Percentiles rank a stretch among this genome's conserved stretches.
Conservation (phyloP, 2,329 filamentous ascomycete genomes). For the Fusarium sp. region DNA sequence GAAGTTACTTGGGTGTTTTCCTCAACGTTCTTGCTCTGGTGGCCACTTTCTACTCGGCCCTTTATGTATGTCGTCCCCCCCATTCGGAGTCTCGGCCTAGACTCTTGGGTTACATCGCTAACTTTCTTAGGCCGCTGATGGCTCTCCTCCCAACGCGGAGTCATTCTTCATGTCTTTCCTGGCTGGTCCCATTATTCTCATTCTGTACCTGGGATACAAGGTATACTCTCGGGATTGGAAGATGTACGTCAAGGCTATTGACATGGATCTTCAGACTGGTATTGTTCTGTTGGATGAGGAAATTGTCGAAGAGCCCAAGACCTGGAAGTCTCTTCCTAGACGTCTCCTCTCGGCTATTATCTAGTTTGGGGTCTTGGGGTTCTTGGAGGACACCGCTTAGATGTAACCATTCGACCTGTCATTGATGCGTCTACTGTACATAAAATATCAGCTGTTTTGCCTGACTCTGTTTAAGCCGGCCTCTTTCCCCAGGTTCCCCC, state of each 20-base stretch:
- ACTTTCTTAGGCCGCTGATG: slow-evolving; percentile 48
- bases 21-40: slow-evolving; percentile 81
- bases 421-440: background rate
- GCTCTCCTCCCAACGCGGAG: slow-evolving; percentile 76
- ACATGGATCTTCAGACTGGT: slow-evolving; percentile 90
- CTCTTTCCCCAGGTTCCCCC: slow-evolving; percentile 28
- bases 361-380: background rate
- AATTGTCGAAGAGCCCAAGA: slow-evolving; percentile 72
- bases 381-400: background rate
- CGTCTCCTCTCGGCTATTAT: slow-evolving; percentile 18
- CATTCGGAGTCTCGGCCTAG: no score
- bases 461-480: background rate
- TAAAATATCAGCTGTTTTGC: background rate
- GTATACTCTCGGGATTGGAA: slow-evolving; percentile 72
- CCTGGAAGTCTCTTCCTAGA: slow-evolving; percentile 4
- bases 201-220: slow-evolving; percentile 81
- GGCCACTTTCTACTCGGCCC: slow-evolving; percentile 83
- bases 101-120: background rate
- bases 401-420: background rate
- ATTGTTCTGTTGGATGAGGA: slow-evolving; percentile 73
- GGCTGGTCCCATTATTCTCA: slow-evolving; percentile 73
- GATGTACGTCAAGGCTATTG: slow-evolving; percentile 69
- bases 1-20: slow-evolving; percentile 81
- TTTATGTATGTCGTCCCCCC: slow-evolving; percentile 19
- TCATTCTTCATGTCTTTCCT: slow-evolving; percentile 80